Conservation (phyloP, 2,329 filamentous ascomycete genomes). For the Tolypocladium album region DNA sequence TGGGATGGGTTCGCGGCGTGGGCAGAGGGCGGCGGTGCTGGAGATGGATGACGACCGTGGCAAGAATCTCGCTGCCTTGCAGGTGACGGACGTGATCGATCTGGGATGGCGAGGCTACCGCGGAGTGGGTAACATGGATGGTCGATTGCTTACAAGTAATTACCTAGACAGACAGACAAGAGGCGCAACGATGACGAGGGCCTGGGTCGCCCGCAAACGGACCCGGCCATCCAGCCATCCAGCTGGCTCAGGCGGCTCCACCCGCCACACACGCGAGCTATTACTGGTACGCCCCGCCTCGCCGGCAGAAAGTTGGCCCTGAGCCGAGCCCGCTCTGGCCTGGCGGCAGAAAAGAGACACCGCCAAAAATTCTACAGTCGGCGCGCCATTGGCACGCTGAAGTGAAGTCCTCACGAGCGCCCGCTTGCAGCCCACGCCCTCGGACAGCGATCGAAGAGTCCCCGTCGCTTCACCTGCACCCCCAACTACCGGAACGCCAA, state of each 20-base stretch:
- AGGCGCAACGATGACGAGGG: slow-evolving; percentile 18
- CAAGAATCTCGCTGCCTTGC: not conserved
- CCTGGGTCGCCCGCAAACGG: not conserved
- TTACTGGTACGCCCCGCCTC: not conserved
- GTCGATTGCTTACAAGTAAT: slow-evolving; percentile 1
- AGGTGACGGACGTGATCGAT: not conserved
- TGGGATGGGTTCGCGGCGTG: not conserved
- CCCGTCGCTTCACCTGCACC: not conserved
- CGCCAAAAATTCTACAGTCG: slow-evolving; percentile 20
- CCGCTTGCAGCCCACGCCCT: not conserved
- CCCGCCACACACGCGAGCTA: not conserved
- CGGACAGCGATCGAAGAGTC: not conserved
- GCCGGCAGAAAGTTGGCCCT: slow-evolving; percentile 9
- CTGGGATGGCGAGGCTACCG: slow-evolving; percentile 1
- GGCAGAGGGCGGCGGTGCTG: not conserved
- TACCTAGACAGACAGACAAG: not conserved
- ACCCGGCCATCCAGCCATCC: too few species aligned
- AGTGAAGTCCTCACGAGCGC: too few species aligned
- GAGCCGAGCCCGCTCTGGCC: not conserved
- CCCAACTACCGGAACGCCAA: not conserved
- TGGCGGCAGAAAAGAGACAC: slow-evolving; percentile 13
- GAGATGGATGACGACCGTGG: not conserved
- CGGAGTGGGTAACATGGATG: slow-evolving; percentile 1
- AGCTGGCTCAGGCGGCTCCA: not conserved
- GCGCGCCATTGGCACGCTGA: too few species aligned